A percentile compares a stretch with the other conserved stretches of the same genome.
Conservation (phyloP, 179 eudicot genomes). For the Patellifolia procumbens region DNA sequence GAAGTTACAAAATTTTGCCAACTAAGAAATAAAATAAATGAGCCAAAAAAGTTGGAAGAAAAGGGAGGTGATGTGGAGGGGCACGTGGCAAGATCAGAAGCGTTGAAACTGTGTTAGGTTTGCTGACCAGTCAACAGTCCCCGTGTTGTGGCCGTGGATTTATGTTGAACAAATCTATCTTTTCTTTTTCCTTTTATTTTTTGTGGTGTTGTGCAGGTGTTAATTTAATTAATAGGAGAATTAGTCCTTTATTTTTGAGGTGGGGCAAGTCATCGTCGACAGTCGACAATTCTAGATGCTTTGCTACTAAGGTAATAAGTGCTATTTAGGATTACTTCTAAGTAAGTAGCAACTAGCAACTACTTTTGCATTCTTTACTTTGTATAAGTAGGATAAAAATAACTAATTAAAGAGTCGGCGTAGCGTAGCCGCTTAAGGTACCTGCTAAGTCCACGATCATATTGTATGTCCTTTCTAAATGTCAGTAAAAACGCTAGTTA, state of each 20-base stretch:
- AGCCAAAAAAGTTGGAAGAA: neutral
- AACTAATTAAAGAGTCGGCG: too few relatives aligned
- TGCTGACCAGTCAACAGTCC: constrained; percentile 16
- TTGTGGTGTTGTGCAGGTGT: neutral
- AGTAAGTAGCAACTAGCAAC: neutral
- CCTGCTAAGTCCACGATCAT: too few relatives aligned
- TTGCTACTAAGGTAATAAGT: neutral
- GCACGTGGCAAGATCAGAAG: constrained; percentile 15
- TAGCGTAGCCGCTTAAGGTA: too few relatives aligned
- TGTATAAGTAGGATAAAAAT: neutral
- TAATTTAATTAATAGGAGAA: neutral
- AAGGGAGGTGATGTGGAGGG: constrained; percentile 21
- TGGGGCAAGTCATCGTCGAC: constrained; percentile 8
- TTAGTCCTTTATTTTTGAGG: neutral
- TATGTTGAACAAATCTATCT: neutral
- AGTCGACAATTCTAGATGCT: neutral
- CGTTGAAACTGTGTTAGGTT: constrained; percentile 12
- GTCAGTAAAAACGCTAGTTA: too few relatives aligned
- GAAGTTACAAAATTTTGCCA: constrained; percentile 6
- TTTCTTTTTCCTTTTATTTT: neutral
- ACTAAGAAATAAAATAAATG: neutral
- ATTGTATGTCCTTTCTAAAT: too few relatives aligned
- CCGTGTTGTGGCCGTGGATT: constrained; percentile 9
- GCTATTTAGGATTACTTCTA: neutral
- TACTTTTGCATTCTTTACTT: neutral